Conservation (phyloP, 768 basidiomycete genomes). For the Auricularia sp. region DNA sequence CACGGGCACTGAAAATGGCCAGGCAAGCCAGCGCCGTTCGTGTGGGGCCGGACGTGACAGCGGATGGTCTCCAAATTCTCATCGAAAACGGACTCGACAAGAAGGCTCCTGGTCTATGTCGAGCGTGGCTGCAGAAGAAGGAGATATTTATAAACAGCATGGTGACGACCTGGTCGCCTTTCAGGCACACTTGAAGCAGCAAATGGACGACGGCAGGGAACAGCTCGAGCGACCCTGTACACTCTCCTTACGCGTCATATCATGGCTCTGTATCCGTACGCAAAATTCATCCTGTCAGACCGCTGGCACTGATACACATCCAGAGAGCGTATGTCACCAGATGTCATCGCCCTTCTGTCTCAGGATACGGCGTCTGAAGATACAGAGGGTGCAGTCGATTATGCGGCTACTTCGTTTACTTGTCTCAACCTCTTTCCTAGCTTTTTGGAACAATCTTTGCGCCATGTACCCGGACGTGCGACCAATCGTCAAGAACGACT, state of each 20-base stretch:
- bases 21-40: constrained; percentile 12
- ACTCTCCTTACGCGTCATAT: not conserved
- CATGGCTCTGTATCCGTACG: not conserved
- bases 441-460: not conserved
- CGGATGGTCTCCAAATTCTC: constrained; percentile 20
- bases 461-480: not conserved
- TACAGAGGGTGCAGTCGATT: not conserved
- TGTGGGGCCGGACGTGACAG: constrained; percentile 17
- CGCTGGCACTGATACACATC: no score
- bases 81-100: constrained; percentile 19
- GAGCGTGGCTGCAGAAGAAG: not conserved
- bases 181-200: not conserved
- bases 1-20: no score
- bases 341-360: not conserved
- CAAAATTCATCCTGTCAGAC: no score
- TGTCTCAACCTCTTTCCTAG: no score
- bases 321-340: not conserved
- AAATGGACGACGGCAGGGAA: not conserved
- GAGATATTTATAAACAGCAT: constrained; percentile 8
- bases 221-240: not conserved
- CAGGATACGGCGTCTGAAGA: not conserved
- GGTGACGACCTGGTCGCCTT: constrained; percentile 2
- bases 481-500: not conserved
- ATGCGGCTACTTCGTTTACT: no score
- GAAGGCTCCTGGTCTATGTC: constrained; percentile 18